phyloP scores from a whole-genome alignment of 768 basidiomycete genomes.

The Auricularia cornea region DNA sequence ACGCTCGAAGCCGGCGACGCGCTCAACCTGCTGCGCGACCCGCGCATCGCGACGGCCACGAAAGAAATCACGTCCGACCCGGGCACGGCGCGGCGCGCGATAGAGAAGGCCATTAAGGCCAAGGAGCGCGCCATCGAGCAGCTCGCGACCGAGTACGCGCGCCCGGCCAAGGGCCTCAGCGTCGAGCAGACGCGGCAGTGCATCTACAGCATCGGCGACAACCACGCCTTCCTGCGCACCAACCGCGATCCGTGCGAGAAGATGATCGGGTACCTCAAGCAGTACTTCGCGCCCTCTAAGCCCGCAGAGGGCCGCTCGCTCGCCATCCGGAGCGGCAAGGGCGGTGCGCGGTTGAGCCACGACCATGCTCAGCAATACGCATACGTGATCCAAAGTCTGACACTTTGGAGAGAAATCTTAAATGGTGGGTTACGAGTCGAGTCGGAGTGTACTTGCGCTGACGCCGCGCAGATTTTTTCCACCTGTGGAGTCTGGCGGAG shows the following conservation, averaged over 20 bases:
- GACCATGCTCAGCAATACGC: slow-evolving; percentile 80
- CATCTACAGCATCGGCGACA: slow-evolving; percentile 83
- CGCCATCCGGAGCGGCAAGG: slow-evolving; percentile 73
- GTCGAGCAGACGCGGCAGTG: slow-evolving; percentile 70
- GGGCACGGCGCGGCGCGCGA: slow-evolving; percentile 58
- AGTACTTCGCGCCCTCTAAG: slow-evolving; percentile 68
- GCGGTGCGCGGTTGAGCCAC: slow-evolving; percentile 73
- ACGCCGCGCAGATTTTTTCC: slow-evolving; percentile 65
- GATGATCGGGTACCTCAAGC: slow-evolving; percentile 70
- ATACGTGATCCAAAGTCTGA: slow-evolving; percentile 79
- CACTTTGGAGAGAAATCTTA: slow-evolving; percentile 78
- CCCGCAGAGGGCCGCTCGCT: slow-evolving; percentile 60
- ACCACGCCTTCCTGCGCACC: slow-evolving; percentile 77
- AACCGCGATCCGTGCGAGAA: slow-evolving; percentile 85
- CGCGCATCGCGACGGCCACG: slow-evolving; percentile 66
- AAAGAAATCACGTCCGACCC: slow-evolving; percentile 70
- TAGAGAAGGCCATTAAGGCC: slow-evolving; percentile 74
- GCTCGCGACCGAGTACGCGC: slow-evolving; percentile 55
- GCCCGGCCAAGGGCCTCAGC: slow-evolving; percentile 36
- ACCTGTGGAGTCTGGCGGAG: slow-evolving; percentile 73
- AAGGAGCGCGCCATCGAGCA: slow-evolving; percentile 82
- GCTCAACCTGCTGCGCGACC: slow-evolving; percentile 63
- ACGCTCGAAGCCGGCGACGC: slow-evolving; percentile 59
- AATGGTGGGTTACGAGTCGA: slow-evolving; percentile 43
- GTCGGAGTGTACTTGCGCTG: neutral